Evolutionary conservation across 441 rosid species (phyloP).

Genomic region (Croton setiger): DNA sequence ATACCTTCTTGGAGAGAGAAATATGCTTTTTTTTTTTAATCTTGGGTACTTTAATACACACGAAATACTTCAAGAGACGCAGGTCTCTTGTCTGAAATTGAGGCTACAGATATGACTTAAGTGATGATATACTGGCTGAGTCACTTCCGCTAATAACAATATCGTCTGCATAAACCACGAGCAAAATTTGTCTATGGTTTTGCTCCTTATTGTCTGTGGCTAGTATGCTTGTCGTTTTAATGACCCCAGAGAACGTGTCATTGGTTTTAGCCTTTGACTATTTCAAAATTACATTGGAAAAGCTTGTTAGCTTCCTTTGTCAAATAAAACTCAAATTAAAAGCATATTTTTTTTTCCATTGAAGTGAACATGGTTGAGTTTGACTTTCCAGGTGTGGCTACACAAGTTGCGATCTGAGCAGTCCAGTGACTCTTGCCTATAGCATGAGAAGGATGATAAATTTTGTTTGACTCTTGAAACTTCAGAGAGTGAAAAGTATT

Average conservation of each 20-base stretch:
- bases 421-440: slow-evolving; percentile 62
- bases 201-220: background rate
- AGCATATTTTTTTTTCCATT: background rate
- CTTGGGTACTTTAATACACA: no score
- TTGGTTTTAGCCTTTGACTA: background rate
- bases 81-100: no score
- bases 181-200: no score
- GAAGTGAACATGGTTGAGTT: slow-evolving; percentile 13
- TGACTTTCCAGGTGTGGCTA: slow-evolving; percentile 68
- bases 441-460: slow-evolving; percentile 86
- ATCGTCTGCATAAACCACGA: no score
- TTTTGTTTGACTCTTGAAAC: slow-evolving; percentile 65
- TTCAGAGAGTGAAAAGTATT: slow-evolving; percentile 66
- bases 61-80: no score
- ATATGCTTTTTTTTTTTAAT: no score
- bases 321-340: background rate
- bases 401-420: slow-evolving; percentile 81
- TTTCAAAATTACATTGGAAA: background rate
- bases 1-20: no score
- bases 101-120: no score
- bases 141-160: no score
- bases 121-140: no score
- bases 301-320: background rate
- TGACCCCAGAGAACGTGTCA: background rate
- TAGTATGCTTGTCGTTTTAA: background rate